Evolutionary conservation across 2,329 filamentous ascomycete species (phyloP), one percentile per base, ranked within the genome.

Genomic region (Lasiodiplodia hormozganensis): DNA sequence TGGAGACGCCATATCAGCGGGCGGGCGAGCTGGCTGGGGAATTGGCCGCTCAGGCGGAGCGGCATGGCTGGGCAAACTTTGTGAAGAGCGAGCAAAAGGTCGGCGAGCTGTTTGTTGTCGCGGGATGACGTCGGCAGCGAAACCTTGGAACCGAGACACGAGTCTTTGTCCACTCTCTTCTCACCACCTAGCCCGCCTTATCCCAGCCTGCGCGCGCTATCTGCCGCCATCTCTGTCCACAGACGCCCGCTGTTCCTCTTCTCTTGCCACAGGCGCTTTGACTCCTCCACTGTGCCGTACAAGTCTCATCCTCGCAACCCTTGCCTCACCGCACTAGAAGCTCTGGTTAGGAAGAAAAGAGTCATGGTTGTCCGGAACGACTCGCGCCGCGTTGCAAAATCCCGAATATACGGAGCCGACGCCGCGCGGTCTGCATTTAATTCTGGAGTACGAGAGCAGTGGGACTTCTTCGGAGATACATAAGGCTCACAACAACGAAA

Each of bases 1-100:
- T 4, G 60, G 60, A 23, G 60, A 51, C 40, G 60, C 25, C 60
- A 62, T 62, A 11, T n/a, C 43, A 28, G 21, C 14, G 58, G 38
- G 28, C 34, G 7, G 6, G 23, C 28, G n/a, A 21, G 16, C 16
- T 21, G 53, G 53, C n/a, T 21, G 7, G 25, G 25, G 16, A 2
- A 36, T 14, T 21, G 28, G 53, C 31, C 23, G 28, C 11, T 56
- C 53, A 56, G 38, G 40, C 40, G 40, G 18, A 47, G 43, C 18
- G n/a, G 43, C 43, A 47, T 47, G 43, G 43, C 43, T 21, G n/a
- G 43, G 43, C 43, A 18, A 47, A 18, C 18, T n/a, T 47, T 11
- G 43, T 6, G 3, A 21, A 16, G 40, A 10, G 43, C 43, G 21
- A 47, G 43, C 43, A 10, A 21, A 47, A 21, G 21, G 18, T 21